phyloP scores from a whole-genome alignment of 2,329 filamentous ascomycete genomes.

The Pestalotiopsis fici region DNA sequence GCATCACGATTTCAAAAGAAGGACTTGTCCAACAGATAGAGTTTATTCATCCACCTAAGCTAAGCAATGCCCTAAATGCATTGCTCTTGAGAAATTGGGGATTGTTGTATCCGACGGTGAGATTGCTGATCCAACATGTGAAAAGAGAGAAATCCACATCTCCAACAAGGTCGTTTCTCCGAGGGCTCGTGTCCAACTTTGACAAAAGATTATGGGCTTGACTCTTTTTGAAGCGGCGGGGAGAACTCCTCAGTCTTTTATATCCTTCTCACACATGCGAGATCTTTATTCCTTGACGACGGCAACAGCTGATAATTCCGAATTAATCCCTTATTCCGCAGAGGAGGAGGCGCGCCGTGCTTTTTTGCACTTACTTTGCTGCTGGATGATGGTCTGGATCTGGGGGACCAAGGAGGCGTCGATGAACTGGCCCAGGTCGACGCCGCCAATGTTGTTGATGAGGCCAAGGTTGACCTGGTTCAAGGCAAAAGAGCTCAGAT shows the following conservation, averaged over 20 bases:
- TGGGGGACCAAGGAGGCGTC: conserved; percentile 26
- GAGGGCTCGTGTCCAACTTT: background rate
- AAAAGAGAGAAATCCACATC: background rate
- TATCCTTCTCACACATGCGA: background rate
- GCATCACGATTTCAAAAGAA: background rate
- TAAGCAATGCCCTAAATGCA: background rate
- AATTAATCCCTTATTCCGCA: background rate
- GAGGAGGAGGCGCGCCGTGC: background rate
- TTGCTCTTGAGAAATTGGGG: background rate
- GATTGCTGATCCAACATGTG: background rate
- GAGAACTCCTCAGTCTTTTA: background rate
- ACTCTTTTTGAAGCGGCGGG: background rate
- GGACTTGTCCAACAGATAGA: background rate
- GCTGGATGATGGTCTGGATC: conserved; percentile 31
- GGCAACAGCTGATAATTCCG: background rate
- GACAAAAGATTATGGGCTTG: too few species aligned
- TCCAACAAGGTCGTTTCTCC: background rate
- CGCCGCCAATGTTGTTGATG: conserved; percentile 31
- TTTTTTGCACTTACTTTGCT: conserved; percentile 13
- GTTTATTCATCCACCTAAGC: background rate
- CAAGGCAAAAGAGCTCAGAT: conserved; percentile 45
- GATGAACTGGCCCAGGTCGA: conserved; percentile 34
- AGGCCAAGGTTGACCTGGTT: conserved; percentile 40
- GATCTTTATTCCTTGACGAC: background rate
- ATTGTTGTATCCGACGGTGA: background rate